These are phyloP conservation scores for Rauvolfia tetraphylla DNA, from an alignment of 257 asterid species.

Conservation along the genomic window DNA sequence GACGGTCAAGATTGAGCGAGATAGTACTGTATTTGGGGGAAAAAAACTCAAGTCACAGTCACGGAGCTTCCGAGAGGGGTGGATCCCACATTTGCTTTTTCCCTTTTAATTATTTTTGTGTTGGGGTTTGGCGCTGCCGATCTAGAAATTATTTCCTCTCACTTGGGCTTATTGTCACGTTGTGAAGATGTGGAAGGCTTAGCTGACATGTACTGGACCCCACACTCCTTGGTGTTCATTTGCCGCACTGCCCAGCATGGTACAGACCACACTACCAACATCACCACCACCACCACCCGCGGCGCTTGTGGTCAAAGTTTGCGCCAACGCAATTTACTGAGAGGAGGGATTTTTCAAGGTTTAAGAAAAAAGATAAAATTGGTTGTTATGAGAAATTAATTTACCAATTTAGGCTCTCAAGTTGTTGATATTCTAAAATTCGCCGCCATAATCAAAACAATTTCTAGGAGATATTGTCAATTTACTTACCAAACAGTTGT, in stretches of 20 bases:
- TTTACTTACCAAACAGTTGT: too few species aligned
- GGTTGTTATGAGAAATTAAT: too few species aligned
- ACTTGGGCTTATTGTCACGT: slow-evolving; percentile 47
- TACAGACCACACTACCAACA: slow-evolving; percentile 4
- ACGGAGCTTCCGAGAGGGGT: slow-evolving; percentile 59
- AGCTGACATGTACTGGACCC: slow-evolving; percentile 34
- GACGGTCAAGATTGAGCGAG: slow-evolving; percentile 27
- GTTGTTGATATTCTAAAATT: too few species aligned
- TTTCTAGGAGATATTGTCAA: too few species aligned
- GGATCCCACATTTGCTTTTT: slow-evolving; percentile 28
- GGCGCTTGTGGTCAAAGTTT: background rate
- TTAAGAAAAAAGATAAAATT: too few species aligned
- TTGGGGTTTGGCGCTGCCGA: slow-evolving; percentile 24
- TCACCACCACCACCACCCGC: slow-evolving; percentile 8
- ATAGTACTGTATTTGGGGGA: background rate
- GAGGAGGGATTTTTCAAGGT: too few species aligned
- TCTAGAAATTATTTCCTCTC: slow-evolving; percentile 26
- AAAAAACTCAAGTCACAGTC: slow-evolving; percentile 47
- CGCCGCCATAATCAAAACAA: too few species aligned
- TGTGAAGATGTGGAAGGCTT: slow-evolving; percentile 20
- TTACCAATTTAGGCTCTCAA: too few species aligned
- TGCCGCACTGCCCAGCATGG: background rate
- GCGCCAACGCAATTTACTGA: too few species aligned
- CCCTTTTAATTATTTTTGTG: background rate
- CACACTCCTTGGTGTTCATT: background rate